Conservation (phyloP, 192 early-diverging fungal species). For the Geranomyces michiganensis region DNA sequence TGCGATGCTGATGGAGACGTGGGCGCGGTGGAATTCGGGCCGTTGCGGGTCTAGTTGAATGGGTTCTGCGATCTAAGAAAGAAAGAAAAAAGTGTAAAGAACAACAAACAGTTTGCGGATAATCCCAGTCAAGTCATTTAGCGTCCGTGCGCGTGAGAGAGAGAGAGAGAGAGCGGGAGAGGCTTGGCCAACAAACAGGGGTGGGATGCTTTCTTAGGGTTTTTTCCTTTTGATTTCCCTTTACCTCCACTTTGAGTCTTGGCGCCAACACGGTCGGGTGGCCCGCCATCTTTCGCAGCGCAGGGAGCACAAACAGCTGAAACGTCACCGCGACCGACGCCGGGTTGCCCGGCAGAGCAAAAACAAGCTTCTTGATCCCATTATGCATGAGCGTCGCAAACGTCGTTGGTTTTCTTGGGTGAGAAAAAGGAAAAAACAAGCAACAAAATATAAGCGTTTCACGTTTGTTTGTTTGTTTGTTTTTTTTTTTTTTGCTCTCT, state of each 20-base stretch:
- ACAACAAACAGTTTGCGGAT: background rate
- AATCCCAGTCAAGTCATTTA: background rate
- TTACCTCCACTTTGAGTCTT: slow-evolving; percentile 64
- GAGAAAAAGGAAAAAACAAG: background rate
- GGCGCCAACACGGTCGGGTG: slow-evolving; percentile 54
- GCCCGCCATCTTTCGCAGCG: slow-evolving; percentile 78
- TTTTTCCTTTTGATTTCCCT: slow-evolving; percentile 10
- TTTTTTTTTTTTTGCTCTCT: background rate
- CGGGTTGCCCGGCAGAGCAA: slow-evolving; percentile 93
- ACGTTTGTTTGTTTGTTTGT: background rate
- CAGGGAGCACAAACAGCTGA: slow-evolving; percentile 87
- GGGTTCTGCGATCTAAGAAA: slow-evolving; percentile 46
- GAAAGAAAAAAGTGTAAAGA: slow-evolving; percentile 8
- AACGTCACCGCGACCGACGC: slow-evolving; percentile 88
- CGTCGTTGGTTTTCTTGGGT: slow-evolving; percentile 84
- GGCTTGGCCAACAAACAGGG: no score
- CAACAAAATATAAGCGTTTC: background rate
- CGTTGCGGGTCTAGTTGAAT: slow-evolving; percentile 63
- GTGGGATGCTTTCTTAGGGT: background rate
- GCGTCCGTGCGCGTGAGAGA: background rate
- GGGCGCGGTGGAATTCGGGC: slow-evolving; percentile 66
- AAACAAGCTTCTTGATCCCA: slow-evolving; percentile 64
- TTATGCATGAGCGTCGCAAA: slow-evolving; percentile 74
- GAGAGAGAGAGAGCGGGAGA: background rate
- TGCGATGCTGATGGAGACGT: slow-evolving; percentile 26